Percentiles rank a stretch among this genome's conserved stretches.
Evolutionary conservation across 2,329 filamentous ascomycete genomes (phyloP).

Genomic region (Ophiostoma australiae): DNA sequence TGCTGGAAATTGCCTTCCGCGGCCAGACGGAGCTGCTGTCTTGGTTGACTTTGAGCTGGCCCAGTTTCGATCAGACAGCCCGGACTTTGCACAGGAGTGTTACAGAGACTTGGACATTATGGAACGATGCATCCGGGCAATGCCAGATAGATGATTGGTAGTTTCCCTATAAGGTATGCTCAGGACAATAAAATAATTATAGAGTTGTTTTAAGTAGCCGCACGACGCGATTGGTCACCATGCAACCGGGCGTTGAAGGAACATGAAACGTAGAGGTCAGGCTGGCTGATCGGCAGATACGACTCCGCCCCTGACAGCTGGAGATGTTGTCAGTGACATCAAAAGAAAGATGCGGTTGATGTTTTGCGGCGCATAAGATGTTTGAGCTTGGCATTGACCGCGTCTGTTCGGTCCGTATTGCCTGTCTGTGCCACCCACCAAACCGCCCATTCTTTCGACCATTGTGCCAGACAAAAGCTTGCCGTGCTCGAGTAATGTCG

Average conservation of each 20-base stretch:
- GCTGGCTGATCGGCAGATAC: constrained; percentile 3
- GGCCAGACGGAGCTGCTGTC: constrained; percentile 22
- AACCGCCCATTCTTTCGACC: no score
- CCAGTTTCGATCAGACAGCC: neutral
- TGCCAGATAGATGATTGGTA: neutral
- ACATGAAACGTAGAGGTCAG: neutral
- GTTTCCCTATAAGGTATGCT: neutral
- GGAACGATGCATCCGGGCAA: constrained; percentile 17
- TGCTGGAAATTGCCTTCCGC: constrained; percentile 26
- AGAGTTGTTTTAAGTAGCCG: no score
- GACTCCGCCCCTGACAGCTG: neutral
- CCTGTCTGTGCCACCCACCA: neutral
- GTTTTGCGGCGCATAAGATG: neutral
- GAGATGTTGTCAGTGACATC: neutral
- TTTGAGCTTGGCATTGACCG: constrained; percentile 11
- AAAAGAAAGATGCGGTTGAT: neutral
- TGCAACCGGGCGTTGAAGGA: no score
- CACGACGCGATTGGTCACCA: no score
- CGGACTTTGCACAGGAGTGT: constrained; percentile 11
- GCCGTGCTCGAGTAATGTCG: neutral
- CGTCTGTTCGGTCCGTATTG: neutral
- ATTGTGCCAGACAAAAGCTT: neutral
- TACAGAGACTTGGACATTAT: constrained; percentile 25
- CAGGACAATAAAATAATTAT: no score
- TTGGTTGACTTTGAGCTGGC: constrained; percentile 29